Evolutionary conservation across 2,329 filamentous ascomycete genomes (phyloP).

Genomic region (Aspergillus sp.): DNA sequence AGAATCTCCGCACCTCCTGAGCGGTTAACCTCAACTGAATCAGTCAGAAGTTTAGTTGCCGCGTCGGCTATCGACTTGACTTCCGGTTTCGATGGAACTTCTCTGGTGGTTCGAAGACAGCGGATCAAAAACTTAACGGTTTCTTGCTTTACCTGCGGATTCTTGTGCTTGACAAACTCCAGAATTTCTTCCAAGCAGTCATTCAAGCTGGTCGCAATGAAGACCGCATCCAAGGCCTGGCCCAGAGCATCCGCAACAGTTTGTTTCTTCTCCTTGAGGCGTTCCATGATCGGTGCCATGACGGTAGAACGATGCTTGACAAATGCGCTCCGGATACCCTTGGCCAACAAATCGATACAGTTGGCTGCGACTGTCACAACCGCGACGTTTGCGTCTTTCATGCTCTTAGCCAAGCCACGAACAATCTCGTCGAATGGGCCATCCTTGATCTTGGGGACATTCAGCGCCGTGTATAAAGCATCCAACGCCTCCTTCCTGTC

Average conservation of each 20-base stretch:
- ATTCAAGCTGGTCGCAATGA: conserved; percentile 68
- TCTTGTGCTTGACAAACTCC: conserved; percentile 87
- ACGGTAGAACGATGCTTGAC: conserved; percentile 78
- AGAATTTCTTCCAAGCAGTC: conserved; percentile 92
- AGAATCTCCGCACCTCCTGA: conserved; percentile 90
- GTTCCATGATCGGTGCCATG: conserved; percentile 89
- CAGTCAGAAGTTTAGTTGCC: conserved; percentile 85
- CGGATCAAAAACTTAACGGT: conserved; percentile 92
- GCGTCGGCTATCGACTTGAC: conserved; percentile 84
- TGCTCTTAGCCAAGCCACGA: conserved; percentile 84
- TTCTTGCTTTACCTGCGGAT: conserved; percentile 95
- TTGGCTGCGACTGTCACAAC: conserved; percentile 93
- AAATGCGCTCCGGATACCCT: conserved; percentile 78
- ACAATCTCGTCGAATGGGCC: conserved; percentile 84
- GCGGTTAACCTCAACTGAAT: conserved; percentile 83
- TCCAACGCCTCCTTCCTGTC: conserved; percentile 95
- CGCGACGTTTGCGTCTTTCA: conserved; percentile 98
- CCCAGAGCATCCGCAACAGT: conserved; percentile 86
- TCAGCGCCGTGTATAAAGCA: conserved; percentile 73
- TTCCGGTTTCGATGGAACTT: conserved; percentile 83
- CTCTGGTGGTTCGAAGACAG: conserved; percentile 78
- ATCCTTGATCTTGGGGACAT: conserved; percentile 90
- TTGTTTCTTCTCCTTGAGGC: conserved; percentile 96
- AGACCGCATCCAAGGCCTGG: conserved; percentile 76
- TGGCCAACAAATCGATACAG: conserved; percentile 86